phyloP scores from a whole-genome alignment of 768 basidiomycete genomes.

The Dictyophora rubrovolvata region DNA sequence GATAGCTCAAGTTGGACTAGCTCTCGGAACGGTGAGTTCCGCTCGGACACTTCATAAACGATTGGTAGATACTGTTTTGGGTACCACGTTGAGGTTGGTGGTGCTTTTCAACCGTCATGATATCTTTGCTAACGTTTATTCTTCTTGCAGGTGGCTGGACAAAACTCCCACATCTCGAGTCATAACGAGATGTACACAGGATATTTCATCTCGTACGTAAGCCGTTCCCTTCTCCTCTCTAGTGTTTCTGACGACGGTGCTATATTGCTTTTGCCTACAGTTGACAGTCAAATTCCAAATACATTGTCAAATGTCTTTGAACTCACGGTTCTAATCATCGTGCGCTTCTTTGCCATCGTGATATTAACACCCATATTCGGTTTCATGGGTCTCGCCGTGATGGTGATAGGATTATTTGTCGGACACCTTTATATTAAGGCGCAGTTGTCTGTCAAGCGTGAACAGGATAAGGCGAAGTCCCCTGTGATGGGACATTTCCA shows the following conservation, averaged over 20 bases:
- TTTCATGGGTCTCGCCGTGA: constrained; percentile 34
- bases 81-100: constrained; percentile 36
- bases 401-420: constrained; percentile 32
- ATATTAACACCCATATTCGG: constrained; percentile 26
- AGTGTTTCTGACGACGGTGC: not conserved
- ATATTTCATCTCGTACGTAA: constrained; percentile 29
- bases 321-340: not conserved
- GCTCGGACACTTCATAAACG: constrained; percentile 21
- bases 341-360: not conserved
- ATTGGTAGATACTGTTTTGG: constrained; percentile 43
- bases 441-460: constrained; percentile 46
- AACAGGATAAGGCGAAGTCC: constrained; percentile 40
- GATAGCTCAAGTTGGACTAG: not conserved
- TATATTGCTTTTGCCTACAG: constrained; percentile 1
- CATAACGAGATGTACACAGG: constrained; percentile 56
- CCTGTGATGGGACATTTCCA: constrained; percentile 43
- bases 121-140: not conserved
- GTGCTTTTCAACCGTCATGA: not conserved
- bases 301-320: not conserved
- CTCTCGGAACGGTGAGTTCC: not conserved
- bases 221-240: not conserved
- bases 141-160: constrained; percentile 34
- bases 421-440: constrained; percentile 43
- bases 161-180: constrained; percentile 46
- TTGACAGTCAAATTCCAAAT: constrained; percentile 2